Evolutionary conservation across 1,284 basidiomycete genomes (phyloP).

Genomic region (Puccinia polysora): DNA sequence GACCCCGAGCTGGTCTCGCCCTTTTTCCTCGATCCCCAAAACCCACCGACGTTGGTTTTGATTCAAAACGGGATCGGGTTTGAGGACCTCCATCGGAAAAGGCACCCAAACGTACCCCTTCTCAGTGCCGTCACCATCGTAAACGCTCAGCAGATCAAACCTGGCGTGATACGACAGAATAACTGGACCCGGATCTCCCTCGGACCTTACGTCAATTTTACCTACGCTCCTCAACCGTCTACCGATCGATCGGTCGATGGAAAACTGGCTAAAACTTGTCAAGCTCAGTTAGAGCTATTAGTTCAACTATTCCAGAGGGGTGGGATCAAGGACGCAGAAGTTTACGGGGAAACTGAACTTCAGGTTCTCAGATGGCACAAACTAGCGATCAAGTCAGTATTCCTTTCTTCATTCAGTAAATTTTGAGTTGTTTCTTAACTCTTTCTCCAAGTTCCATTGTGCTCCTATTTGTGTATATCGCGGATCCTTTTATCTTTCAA

Average conservation of each 20-base stretch:
- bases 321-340: constrained; percentile 55
- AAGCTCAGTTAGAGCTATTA: constrained; percentile 26
- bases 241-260: neutral
- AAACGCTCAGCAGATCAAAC: constrained; percentile 54
- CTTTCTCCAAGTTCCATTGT: neutral
- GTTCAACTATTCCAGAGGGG: constrained; percentile 51
- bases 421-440: neutral
- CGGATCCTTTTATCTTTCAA: too few species aligned
- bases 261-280: constrained; percentile 28
- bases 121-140: constrained; percentile 55
- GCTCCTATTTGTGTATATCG: too few species aligned
- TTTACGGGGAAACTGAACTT: constrained; percentile 52
- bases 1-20: constrained; percentile 53
- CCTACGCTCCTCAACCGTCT: constrained; percentile 7
- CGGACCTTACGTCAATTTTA: constrained; percentile 53
- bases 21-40: constrained; percentile 49
- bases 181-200: constrained; percentile 56
- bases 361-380: constrained; percentile 57
- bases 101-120: constrained; percentile 51
- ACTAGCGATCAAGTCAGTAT: constrained; percentile 46
- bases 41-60: constrained; percentile 51
- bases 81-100: constrained; percentile 53
- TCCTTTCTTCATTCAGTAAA: neutral
- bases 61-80: constrained; percentile 57
- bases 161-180: constrained; percentile 54